These are phyloP conservation scores for Furcasterigmium furcatum DNA, from an alignment of 2,329 filamentous ascomycete genomes.

Conservation along the genomic window DNA sequence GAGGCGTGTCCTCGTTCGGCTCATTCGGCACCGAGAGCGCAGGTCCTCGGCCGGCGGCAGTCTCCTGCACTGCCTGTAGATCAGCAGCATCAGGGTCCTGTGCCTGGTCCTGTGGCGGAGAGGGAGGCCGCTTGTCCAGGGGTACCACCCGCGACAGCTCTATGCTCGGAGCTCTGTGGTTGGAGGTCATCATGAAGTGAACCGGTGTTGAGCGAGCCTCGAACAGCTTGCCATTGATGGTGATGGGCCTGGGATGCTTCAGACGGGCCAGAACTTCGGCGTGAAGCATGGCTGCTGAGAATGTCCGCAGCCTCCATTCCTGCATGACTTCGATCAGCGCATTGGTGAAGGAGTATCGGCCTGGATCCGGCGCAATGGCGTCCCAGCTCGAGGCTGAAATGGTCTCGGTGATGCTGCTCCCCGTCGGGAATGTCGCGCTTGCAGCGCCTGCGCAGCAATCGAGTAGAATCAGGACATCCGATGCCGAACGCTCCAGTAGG, in stretches of 20 bases:
- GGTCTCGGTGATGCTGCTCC: conserved; percentile 57
- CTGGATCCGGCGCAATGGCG: conserved; percentile 56
- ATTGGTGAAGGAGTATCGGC: conserved; percentile 57
- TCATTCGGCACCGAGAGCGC: conserved; percentile 22
- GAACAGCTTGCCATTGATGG: conserved; percentile 54
- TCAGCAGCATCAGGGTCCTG: neutral
- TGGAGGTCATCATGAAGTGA: conserved; percentile 62
- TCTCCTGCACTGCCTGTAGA: conserved; percentile 9
- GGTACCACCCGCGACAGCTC: conserved; percentile 43
- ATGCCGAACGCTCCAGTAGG: conserved; percentile 52
- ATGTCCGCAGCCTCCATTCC: conserved; percentile 52
- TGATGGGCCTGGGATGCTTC: conserved; percentile 56
- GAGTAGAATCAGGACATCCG: conserved; percentile 54
- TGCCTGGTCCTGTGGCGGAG: conserved; percentile 25
- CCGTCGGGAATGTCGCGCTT: conserved; percentile 55
- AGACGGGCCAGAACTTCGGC: conserved; percentile 57
- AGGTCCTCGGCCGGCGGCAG: conserved; percentile 6
- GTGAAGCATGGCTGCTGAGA: conserved; percentile 59
- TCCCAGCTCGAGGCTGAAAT: conserved; percentile 62
- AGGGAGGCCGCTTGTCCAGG: conserved; percentile 27
- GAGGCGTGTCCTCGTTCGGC: conserved; percentile 53
- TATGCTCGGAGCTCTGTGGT: conserved; percentile 56
- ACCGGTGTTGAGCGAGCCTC: conserved; percentile 57
- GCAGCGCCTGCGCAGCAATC: conserved; percentile 60
- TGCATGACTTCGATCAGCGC: conserved; percentile 56